phyloP scores from a whole-genome alignment of 2,329 filamentous ascomycete species.

The Berkeleyomyces rouxiae region DNA sequence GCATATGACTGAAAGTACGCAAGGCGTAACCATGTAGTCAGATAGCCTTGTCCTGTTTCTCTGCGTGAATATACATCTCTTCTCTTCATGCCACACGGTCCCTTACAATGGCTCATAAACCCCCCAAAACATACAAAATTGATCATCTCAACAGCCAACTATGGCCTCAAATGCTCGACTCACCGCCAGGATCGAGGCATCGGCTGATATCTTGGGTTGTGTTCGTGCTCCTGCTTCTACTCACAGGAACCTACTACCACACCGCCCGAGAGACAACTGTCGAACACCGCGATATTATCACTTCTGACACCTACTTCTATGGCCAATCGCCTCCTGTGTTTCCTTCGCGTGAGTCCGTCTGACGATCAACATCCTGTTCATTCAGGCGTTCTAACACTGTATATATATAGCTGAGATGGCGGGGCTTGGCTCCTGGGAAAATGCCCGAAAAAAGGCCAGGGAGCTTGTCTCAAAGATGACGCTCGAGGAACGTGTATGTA shows the following conservation, averaged over 20 bases:
- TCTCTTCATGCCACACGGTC: too few species aligned
- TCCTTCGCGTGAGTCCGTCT: slow-evolving; percentile 29
- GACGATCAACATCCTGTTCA: neutral
- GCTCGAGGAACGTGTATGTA: slow-evolving; percentile 49
- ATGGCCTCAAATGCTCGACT: too few species aligned
- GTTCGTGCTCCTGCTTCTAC: neutral
- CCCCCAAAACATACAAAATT: too few species aligned
- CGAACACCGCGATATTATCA: neutral
- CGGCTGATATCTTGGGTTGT: too few species aligned
- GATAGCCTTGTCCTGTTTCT: too few species aligned
- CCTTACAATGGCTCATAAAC: too few species aligned
- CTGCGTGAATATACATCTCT: too few species aligned
- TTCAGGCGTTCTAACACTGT: slow-evolving; percentile 1
- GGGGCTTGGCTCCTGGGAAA: slow-evolving; percentile 49
- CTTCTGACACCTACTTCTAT: slow-evolving; percentile 28
- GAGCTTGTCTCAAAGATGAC: slow-evolving; percentile 57
- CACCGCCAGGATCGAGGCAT: too few species aligned
- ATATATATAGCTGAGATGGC: slow-evolving; percentile 29
- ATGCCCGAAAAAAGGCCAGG: slow-evolving; percentile 49
- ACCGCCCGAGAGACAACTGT: neutral
- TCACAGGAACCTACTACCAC: neutral
- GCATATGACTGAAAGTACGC: too few species aligned
- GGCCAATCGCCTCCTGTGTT: slow-evolving; percentile 34
- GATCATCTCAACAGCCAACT: too few species aligned
- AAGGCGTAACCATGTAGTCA: too few species aligned